Conservation (phyloP, 441 rosid genomes). For the Arabidopsis hybrid region DNA sequence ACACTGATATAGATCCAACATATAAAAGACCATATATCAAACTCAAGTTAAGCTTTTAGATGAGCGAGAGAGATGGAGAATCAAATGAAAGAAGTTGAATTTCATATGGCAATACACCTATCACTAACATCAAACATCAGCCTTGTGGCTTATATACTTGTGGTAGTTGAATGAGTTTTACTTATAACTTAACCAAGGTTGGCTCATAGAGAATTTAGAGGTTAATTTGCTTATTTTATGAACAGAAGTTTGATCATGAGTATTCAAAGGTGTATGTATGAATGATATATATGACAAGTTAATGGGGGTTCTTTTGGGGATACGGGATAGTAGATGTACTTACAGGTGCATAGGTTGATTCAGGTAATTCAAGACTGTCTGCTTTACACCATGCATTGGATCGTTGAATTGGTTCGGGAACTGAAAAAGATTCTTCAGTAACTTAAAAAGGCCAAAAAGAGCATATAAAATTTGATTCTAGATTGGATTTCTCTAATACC, state of each 20-base stretch:
- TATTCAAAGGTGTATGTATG: not conserved
- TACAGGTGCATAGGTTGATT: constrained; percentile 68
- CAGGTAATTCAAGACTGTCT: constrained; percentile 63
- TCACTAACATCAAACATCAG: not conserved
- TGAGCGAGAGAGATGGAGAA: not conserved
- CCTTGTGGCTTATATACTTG: not conserved
- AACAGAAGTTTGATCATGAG: not conserved
- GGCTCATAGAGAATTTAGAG: constrained; percentile 7
- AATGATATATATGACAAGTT: constrained; percentile 11
- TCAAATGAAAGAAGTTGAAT: not conserved
- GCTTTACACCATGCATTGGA: constrained; percentile 51
- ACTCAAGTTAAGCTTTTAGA: not conserved
- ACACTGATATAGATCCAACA: constrained; percentile 46
- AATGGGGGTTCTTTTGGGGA: not conserved
- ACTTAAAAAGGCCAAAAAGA: constrained; percentile 16
- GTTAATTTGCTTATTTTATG: not conserved
- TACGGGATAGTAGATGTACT: constrained; percentile 49
- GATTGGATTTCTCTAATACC: constrained; percentile 49
- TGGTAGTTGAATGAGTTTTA: constrained; percentile 14
- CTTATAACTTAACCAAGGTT: not conserved
- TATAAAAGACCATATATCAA: constrained; percentile 1
- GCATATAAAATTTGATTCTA: not conserved
- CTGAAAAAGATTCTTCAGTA: constrained; percentile 45
- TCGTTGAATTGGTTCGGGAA: constrained; percentile 49
- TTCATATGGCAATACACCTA: not conserved